Conservation (phyloP, 306 rosid genomes). For the Lablab purpureus region DNA sequence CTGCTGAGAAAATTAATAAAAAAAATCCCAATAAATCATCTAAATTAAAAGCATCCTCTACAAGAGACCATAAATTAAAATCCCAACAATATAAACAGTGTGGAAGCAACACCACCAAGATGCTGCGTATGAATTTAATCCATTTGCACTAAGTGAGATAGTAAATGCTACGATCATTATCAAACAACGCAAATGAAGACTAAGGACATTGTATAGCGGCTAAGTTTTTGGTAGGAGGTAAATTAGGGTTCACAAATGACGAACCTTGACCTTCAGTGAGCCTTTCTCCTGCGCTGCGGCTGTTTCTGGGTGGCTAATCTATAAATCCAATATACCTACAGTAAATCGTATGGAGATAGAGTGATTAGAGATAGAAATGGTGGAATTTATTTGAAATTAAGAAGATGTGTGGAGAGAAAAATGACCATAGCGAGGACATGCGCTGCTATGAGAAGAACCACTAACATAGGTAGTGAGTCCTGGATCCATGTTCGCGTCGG, state of each 20-base stretch:
- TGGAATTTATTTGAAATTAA: neutral
- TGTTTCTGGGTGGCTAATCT: slow-evolving; percentile 56
- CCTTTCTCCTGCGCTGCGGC: slow-evolving; percentile 52
- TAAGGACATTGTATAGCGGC: neutral
- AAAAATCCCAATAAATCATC: neutral
- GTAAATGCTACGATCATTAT: neutral
- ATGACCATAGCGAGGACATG: slow-evolving; percentile 86
- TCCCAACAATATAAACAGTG: neutral
- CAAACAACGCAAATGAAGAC: slow-evolving; percentile 3
- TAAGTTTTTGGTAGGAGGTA: slow-evolving; percentile 9
- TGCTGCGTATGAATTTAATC: neutral
- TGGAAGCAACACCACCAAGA: neutral
- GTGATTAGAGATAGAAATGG: slow-evolving; percentile 14
- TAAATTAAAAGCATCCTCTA: slow-evolving; percentile 9
- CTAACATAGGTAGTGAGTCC: slow-evolving; percentile 63
- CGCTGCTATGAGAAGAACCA: slow-evolving; percentile 69
- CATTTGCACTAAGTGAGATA: slow-evolving; percentile 28
- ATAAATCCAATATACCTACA: slow-evolving; percentile 74
- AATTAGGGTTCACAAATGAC: slow-evolving; percentile 55
- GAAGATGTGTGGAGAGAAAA: neutral
- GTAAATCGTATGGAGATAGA: neutral
- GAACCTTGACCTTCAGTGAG: slow-evolving; percentile 64
- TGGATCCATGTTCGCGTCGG: slow-evolving; percentile 63
- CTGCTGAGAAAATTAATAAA: neutral
- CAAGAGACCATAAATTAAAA: slow-evolving; percentile 9